Percentiles rank a stretch among this genome's conserved stretches.
Conservation (phyloP, 2,329 filamentous ascomycete genomes). For the Xylaria arbuscula region DNA sequence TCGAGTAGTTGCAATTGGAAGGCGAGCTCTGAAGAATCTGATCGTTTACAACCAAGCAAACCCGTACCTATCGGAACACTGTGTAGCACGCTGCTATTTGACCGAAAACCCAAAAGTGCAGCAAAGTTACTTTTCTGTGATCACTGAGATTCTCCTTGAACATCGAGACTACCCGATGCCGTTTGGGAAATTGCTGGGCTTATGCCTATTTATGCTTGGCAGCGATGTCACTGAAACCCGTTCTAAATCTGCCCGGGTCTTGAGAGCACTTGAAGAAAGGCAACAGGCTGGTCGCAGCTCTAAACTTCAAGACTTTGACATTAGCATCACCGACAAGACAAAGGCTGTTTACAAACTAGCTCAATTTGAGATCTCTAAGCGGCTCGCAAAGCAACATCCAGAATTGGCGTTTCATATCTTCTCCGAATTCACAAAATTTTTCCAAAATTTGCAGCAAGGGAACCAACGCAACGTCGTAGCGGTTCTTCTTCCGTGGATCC, state of each 20-base stretch:
- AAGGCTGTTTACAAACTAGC: constrained; percentile 97
- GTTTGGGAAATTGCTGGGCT: constrained; percentile 90
- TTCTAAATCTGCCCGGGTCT: constrained; percentile 84
- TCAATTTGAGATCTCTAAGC: constrained; percentile 94
- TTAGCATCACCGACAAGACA: constrained; percentile 98
- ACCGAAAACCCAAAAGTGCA: constrained; percentile 84
- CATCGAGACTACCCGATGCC: constrained; percentile 83
- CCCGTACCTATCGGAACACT: constrained; percentile 85
- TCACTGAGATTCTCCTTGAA: constrained; percentile 86
- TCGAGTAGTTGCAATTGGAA: constrained; percentile 89
- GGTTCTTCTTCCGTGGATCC: constrained; percentile 95
- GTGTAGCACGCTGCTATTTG: constrained; percentile 90
- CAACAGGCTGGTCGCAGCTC: constrained; percentile 79
- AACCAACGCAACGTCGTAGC: constrained; percentile 94
- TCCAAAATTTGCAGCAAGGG: constrained; percentile 84
- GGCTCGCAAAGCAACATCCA: constrained; percentile 86
- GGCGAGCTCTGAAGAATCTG: constrained; percentile 87
- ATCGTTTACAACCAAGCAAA: constrained; percentile 92
- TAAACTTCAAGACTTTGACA: constrained; percentile 96
- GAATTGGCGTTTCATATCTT: constrained; percentile 94
- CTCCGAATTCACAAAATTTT: constrained; percentile 93
- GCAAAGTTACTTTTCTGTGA: constrained; percentile 94
- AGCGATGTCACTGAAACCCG: constrained; percentile 90
- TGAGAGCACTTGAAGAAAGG: constrained; percentile 84
- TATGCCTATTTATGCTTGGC: constrained; percentile 91